These are phyloP conservation scores for Cichorium intybus DNA, from an alignment of 140 eudicot species.

Conservation along the genomic window DNA sequence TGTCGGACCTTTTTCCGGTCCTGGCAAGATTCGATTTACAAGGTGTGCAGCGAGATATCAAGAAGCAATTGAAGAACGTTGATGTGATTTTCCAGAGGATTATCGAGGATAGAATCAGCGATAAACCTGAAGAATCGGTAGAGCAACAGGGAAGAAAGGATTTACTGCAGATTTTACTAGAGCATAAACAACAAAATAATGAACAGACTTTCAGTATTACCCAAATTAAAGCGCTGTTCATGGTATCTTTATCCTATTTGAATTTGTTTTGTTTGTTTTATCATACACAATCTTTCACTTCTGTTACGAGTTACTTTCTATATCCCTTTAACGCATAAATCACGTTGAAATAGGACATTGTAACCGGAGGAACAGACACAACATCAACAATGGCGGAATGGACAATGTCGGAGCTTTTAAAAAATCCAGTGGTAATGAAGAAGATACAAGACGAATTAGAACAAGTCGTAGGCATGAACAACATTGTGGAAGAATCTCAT, in stretches of 20 bases:
- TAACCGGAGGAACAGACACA: conserved; percentile 14
- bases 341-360: neutral
- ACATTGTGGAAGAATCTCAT: neutral
- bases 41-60: conserved; percentile 21
- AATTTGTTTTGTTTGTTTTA: neutral
- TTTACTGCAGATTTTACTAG: conserved; percentile 32
- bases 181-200: conserved; percentile 22
- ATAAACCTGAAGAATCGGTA: neutral
- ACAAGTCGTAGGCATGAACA: neutral
- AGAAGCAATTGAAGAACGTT: conserved; percentile 1
- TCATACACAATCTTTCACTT: neutral
- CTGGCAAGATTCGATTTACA: conserved; percentile 37
- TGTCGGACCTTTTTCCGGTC: conserved; percentile 43
- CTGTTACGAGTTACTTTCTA: no score
- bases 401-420: conserved; percentile 15
- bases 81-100: conserved; percentile 31
- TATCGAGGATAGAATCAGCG: conserved; percentile 21
- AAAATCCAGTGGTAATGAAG: conserved; percentile 4
- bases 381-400: conserved; percentile 11
- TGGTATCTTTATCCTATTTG: conserved; percentile 16
- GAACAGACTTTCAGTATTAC: conserved; percentile 17
- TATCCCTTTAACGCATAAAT: neutral
- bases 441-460: conserved; percentile 16
- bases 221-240: conserved; percentile 36
- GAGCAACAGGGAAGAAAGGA: conserved; percentile 22